These are phyloP conservation scores for Pyrenula massariospora DNA, from an alignment of 495 filamentous ascomycete species.

Conservation along the genomic window DNA sequence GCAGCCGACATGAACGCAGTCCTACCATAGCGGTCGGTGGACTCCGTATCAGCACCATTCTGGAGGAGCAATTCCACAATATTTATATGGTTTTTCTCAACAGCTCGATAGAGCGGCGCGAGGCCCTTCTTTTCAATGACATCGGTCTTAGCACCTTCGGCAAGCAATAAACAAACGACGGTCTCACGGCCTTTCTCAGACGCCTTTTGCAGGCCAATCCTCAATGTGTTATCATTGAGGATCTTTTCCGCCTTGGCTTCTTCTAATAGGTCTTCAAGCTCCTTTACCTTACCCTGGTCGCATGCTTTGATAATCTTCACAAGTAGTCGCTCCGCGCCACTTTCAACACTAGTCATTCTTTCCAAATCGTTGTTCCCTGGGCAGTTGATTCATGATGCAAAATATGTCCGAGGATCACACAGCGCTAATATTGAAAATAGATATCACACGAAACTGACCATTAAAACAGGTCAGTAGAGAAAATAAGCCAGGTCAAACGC, in stretches of 20 bases:
- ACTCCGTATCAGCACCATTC: slow-evolving; percentile 26
- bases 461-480: too few relatives aligned
- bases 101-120: slow-evolving; percentile 36
- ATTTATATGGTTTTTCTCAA: slow-evolving; percentile 35
- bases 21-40: slow-evolving; percentile 32
- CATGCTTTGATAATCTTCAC: background rate
- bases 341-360: background rate
- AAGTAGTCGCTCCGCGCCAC: background rate
- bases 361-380: too few relatives aligned
- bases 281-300: background rate
- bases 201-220: background rate
- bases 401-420: too few relatives aligned
- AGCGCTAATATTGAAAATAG: too few relatives aligned
- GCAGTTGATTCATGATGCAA: too few relatives aligned
- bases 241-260: background rate
- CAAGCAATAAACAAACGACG: slow-evolving; percentile 16
- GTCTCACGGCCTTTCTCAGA: background rate
- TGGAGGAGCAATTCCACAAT: slow-evolving; percentile 34
- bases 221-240: background rate
- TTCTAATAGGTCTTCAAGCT: background rate
- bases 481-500: too few relatives aligned
- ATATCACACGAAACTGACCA: too few relatives aligned
- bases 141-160: slow-evolving; percentile 31
- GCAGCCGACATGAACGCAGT: slow-evolving; percentile 51
- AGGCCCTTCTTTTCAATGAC: slow-evolving; percentile 20